Evolutionary conservation across 129 eudicot genomes (phyloP).

Genomic region (Arctium minus): DNA sequence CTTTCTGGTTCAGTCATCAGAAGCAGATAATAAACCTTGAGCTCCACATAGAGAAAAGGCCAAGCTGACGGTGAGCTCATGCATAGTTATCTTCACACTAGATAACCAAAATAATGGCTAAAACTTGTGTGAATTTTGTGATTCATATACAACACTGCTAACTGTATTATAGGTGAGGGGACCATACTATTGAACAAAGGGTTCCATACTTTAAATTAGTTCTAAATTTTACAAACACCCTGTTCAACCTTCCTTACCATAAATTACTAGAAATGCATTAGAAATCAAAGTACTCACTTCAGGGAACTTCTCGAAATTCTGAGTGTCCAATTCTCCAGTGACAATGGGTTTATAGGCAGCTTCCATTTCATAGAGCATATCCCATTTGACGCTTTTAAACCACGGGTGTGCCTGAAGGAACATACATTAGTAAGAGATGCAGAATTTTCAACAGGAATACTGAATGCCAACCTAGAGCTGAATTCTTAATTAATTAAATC

Average conservation of each 20-base stretch:
- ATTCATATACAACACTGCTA: too few relatives aligned
- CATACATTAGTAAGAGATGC: background rate
- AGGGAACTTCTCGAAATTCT: conserved; percentile 82
- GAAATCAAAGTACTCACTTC: conserved; percentile 46
- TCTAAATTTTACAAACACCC: conserved; percentile 6
- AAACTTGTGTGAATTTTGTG: too few relatives aligned
- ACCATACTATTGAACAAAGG: background rate
- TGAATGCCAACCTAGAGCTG: background rate
- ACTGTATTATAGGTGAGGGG: too few relatives aligned
- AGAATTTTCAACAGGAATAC: background rate
- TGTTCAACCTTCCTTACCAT: background rate
- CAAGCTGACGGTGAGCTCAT: too few relatives aligned
- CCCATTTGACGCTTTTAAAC: conserved; percentile 72
- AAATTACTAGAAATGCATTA: background rate
- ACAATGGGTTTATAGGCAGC: conserved; percentile 90
- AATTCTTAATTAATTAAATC: background rate
- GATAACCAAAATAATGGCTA: too few relatives aligned
- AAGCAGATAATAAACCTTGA: too few relatives aligned
- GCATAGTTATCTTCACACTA: too few relatives aligned
- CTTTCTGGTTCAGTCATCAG: too few relatives aligned
- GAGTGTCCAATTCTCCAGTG: conserved; percentile 86
- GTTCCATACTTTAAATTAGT: conserved; percentile 14
- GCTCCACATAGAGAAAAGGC: too few relatives aligned
- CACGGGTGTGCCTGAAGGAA: conserved; percentile 69
- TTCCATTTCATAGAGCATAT: conserved; percentile 71